These are phyloP conservation scores for Dactylonectria macrodidyma DNA, from an alignment of 2,329 filamentous ascomycete genomes.

Conservation along the genomic window DNA sequence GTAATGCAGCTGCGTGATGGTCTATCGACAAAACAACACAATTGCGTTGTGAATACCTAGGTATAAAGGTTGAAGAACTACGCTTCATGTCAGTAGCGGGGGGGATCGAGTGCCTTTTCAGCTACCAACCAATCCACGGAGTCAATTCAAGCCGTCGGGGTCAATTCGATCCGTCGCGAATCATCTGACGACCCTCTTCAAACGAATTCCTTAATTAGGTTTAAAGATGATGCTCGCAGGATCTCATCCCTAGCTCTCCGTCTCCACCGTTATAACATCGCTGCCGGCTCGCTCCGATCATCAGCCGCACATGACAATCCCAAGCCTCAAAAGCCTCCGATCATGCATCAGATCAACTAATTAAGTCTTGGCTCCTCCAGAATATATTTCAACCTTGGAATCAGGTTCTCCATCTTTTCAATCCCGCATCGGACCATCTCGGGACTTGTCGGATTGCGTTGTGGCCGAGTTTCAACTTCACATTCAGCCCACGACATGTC, in stretches of 20 bases:
- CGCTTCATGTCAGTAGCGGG: neutral
- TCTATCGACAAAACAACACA: neutral
- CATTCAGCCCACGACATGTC: too few relatives aligned
- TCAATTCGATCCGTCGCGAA: neutral
- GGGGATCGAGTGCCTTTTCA: neutral
- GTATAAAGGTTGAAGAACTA: neutral
- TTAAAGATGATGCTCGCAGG: neutral
- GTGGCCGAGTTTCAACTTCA: neutral
- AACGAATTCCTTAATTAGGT: conserved; percentile 15
- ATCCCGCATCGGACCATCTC: conserved; percentile 28
- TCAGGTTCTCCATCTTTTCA: neutral
- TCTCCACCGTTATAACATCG: neutral
- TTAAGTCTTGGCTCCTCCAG: neutral
- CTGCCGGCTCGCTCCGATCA: neutral
- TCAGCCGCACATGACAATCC: neutral
- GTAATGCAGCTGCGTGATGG: neutral
- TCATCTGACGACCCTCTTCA: conserved; percentile 6
- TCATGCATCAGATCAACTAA: neutral
- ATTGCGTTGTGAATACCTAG: neutral
- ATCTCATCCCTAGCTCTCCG: neutral
- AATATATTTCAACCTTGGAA: too few relatives aligned
- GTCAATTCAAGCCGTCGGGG: too few relatives aligned
- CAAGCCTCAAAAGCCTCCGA: conserved; percentile 20
- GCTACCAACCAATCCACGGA: neutral
- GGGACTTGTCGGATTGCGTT: neutral